These are phyloP conservation scores for Trichoderma cornu-damae DNA, from an alignment of 2,329 filamentous ascomycete genomes.

Conservation along the genomic window DNA sequence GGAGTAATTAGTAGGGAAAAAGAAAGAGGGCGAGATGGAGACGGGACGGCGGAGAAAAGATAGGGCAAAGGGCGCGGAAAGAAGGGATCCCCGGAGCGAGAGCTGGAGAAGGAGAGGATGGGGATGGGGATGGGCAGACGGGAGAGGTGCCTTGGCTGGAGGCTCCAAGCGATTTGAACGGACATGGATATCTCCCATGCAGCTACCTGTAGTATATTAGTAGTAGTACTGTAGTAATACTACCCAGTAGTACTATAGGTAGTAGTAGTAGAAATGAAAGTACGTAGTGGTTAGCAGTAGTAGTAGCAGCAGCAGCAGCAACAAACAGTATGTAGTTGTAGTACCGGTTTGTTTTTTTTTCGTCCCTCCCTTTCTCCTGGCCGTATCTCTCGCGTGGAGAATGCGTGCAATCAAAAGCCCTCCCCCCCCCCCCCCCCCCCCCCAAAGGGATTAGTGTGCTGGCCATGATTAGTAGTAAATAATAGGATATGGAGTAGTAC, in stretches of 20 bases:
- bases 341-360: too few species aligned
- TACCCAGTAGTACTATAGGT: too few species aligned
- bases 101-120: neutral
- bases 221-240: too few species aligned
- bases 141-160: neutral
- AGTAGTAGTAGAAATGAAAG: too few species aligned
- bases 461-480: neutral
- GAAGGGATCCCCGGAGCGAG: neutral
- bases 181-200: neutral
- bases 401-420: slow-evolving; percentile 11
- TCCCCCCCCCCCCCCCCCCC: too few species aligned
- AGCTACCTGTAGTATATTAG: too few species aligned
- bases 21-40: neutral
- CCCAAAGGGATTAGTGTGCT: slow-evolving; percentile 8
- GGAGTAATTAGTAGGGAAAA: neutral
- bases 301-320: too few species aligned
- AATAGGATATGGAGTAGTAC: neutral
- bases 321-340: too few species aligned
- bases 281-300: too few species aligned
- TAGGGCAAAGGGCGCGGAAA: neutral
- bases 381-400: slow-evolving; percentile 4
- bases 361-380: too few species aligned
- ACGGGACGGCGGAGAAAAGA: slow-evolving; percentile 6
- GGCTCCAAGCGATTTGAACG: neutral
- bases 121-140: neutral